Evolutionary conservation across 495 filamentous ascomycete species (phyloP).

Genomic region (Staphylotrichum longicolle): DNA sequence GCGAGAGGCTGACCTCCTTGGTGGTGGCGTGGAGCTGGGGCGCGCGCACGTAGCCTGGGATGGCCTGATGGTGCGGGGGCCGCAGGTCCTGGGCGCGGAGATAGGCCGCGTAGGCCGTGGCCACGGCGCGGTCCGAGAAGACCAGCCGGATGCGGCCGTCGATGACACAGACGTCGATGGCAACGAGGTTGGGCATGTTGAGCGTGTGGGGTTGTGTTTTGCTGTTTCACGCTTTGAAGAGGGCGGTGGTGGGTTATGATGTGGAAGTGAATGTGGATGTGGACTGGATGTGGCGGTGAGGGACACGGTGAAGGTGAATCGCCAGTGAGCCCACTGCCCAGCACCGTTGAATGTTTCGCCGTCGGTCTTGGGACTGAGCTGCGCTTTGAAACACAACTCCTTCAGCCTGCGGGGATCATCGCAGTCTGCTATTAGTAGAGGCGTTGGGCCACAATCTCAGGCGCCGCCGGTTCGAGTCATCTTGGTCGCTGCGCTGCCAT

Average conservation of each 20-base stretch:
- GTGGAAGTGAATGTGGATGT: too few relatives aligned
- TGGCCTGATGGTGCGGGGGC: slow-evolving; percentile 16
- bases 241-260: not conserved
- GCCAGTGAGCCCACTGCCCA: too few relatives aligned
- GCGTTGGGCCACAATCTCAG: too few relatives aligned
- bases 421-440: too few relatives aligned
- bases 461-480: too few relatives aligned
- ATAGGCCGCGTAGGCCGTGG: slow-evolving; percentile 32
- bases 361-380: too few relatives aligned
- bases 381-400: too few relatives aligned
- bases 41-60: slow-evolving; percentile 26
- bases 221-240: not conserved
- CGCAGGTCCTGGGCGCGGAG: slow-evolving; percentile 28
- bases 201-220: not conserved
- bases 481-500: too few relatives aligned
- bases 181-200: slow-evolving; percentile 32
- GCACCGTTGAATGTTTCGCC: too few relatives aligned
- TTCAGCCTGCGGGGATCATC: too few relatives aligned
- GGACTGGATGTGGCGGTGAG: too few relatives aligned
- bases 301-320: too few relatives aligned
- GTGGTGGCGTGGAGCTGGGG: slow-evolving; percentile 22
- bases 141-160: slow-evolving; percentile 32
- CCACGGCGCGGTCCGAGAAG: slow-evolving; percentile 36
- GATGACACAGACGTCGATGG: slow-evolving; percentile 34
- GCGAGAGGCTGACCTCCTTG: slow-evolving; percentile 31